These are phyloP conservation scores for Pyrus communis DNA, from an alignment of 306 rosid genomes.

Conservation along the genomic window DNA sequence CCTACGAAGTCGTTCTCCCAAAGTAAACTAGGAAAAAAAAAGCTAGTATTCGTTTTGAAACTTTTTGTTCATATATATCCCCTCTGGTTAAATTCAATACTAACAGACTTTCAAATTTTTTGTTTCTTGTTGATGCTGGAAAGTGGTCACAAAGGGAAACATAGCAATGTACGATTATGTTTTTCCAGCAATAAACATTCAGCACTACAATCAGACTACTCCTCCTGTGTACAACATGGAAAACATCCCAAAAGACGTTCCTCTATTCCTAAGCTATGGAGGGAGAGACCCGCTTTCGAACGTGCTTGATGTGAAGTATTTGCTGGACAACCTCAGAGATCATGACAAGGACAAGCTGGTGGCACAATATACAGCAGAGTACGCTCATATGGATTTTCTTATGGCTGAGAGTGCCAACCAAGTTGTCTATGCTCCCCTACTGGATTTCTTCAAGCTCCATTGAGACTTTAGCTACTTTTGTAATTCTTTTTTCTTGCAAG, in stretches of 20 bases:
- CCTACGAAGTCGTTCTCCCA: too few species aligned
- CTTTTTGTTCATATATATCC: background rate
- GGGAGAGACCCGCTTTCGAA: constrained; percentile 55
- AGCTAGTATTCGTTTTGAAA: background rate
- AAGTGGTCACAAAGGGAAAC: constrained; percentile 56
- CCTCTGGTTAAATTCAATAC: background rate
- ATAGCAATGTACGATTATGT: constrained; percentile 46
- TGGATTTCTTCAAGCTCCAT: constrained; percentile 48
- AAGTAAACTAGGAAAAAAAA: too few species aligned
- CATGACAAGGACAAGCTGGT: constrained; percentile 52
- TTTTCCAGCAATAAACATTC: constrained; percentile 20
- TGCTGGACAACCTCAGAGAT: constrained; percentile 38
- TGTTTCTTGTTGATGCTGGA: background rate
- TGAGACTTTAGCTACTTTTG: constrained; percentile 9
- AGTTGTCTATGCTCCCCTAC: constrained; percentile 48
- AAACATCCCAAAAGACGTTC: constrained; percentile 46
- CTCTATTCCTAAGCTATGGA: constrained; percentile 58
- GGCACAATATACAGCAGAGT: constrained; percentile 41
- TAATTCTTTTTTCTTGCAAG: background rate
- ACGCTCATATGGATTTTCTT: constrained; percentile 66
- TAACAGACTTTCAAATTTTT: background rate
- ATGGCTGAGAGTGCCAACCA: constrained; percentile 50
- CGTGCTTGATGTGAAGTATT: constrained; percentile 36
- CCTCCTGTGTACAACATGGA: constrained; percentile 55
- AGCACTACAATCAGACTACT: constrained; percentile 41